Percentiles rank a stretch among this genome's conserved stretches.
phyloP scores from a whole-genome alignment of 202 grass and related monocot genomes.

The Dendrocalamus latiflorus region DNA sequence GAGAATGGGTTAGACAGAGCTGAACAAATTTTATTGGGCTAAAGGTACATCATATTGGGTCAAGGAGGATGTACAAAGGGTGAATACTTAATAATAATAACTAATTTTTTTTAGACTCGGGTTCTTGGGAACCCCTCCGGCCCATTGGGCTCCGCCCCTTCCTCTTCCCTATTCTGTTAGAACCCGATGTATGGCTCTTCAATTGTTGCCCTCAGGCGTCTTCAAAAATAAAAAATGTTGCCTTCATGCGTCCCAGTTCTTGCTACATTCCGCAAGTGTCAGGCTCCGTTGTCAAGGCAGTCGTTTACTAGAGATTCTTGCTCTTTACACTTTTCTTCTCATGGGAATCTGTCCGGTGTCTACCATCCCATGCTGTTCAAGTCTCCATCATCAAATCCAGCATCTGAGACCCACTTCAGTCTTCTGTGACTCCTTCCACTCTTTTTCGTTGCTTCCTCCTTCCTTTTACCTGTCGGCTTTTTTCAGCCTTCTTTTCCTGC shows the following conservation, averaged over 20 bases:
- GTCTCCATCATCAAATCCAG: not conserved
- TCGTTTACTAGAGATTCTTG: not conserved
- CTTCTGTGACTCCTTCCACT: not conserved
- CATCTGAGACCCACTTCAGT: not conserved
- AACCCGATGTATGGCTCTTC: not conserved
- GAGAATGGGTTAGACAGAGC: too few species aligned
- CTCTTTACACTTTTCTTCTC: not conserved
- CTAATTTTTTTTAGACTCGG: too few species aligned
- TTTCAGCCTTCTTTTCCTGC: not conserved
- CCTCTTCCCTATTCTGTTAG: not conserved
- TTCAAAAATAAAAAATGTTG: not conserved
- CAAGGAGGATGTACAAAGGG: too few species aligned
- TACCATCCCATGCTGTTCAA: not conserved
- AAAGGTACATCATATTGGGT: too few species aligned
- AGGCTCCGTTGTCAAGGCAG: not conserved
- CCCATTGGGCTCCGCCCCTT: too few species aligned
- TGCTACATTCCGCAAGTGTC: not conserved
- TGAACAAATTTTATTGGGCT: too few species aligned
- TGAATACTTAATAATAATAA: too few species aligned
- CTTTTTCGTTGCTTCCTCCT: not conserved
- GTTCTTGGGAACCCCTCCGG: too few species aligned
- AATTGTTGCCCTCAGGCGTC: not conserved
- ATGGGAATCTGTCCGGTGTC: not conserved
- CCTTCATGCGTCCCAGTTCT: not conserved
- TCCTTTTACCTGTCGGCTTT: not conserved